Evolutionary conservation across 2,329 filamentous ascomycete species (phyloP), one percentile per base, ranked within the genome.

Genomic region (Colletotrichum coccodes): DNA sequence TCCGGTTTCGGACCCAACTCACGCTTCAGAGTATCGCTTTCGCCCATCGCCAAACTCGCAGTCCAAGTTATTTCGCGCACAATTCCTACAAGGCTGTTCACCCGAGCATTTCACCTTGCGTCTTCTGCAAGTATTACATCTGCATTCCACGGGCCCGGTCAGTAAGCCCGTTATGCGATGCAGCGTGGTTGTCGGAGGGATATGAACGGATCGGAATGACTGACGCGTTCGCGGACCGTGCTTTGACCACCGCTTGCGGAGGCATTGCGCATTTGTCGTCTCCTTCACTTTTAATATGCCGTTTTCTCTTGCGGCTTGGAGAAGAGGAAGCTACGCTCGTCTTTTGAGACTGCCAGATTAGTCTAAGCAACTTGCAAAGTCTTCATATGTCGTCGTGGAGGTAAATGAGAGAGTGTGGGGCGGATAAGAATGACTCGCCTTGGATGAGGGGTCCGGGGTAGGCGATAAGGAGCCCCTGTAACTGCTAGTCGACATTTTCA

Each of bases 21-120:
- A 71, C 70, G 68, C 60, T 64, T 70, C 67, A 2, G 70, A 69
- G 49, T 58, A 71, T 50, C 52, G 65, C 56, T 70, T 65, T n/a
- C 70, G 54, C 28, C 63, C 64, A 23, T 57, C 67, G 47, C 78
- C 77, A 71, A 79, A 79, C 30, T 79, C 73, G 60, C 77, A 79
- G 0, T 74, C 71, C 4, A 79, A 60, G 42, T 76, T 76, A 32
- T 78, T 77, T 61, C 77, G 77, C 32, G 73, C 75, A 56, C 77
- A 79, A 7, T 76, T 77, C 9, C 76, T 75, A 49, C 77, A 79
- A 0, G 77, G 77, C 23, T 77, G 74, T 1, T 73, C 75, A 0
- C 77, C 77, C 0, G 76, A 78, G 11, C 77, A 79, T 61, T 79
- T 79, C 56, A 79, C 78, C 65, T 79, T 79, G 49, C 79, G 77